phyloP scores from a whole-genome alignment of 2,329 filamentous ascomycete species.

The Aspergillus costaricaensis region DNA sequence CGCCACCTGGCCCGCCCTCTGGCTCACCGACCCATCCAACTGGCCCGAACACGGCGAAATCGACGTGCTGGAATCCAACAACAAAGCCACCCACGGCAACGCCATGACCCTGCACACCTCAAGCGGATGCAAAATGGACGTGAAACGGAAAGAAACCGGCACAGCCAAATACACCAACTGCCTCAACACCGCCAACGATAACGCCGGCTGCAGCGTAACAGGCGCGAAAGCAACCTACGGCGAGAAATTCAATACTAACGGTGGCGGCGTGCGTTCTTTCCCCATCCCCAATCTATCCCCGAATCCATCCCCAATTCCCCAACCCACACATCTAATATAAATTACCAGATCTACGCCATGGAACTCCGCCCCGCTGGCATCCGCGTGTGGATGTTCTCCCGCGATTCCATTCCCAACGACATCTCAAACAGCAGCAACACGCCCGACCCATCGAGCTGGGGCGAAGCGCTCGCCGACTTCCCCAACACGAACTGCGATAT shows the following conservation, averaged over 20 bases:
- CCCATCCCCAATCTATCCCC: no score
- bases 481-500: conserved; percentile 65
- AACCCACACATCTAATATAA: not conserved
- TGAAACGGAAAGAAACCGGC: conserved; percentile 58
- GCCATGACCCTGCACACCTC: conserved; percentile 63
- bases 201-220: conserved; percentile 61
- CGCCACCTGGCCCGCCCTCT: conserved; percentile 66
- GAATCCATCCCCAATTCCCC: not conserved
- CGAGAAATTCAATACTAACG: conserved; percentile 52
- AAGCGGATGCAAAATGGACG: conserved; percentile 55
- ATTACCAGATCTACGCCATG: conserved; percentile 55
- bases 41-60: conserved; percentile 68
- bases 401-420: conserved; percentile 53
- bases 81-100: conserved; percentile 58
- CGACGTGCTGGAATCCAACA: conserved; percentile 62
- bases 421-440: conserved; percentile 46
- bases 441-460: conserved; percentile 66
- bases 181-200: conserved; percentile 53
- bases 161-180: conserved; percentile 49
- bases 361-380: conserved; percentile 64
- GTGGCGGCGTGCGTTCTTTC: conserved; percentile 50
- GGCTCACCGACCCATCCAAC: conserved; percentile 62
- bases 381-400: conserved; percentile 62
- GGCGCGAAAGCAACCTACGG: conserved; percentile 53
- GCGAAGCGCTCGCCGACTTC: conserved; percentile 65